These are phyloP conservation scores for Podila epicladia DNA, from an alignment of 192 early-diverging fungal genomes.

Conservation along the genomic window DNA sequence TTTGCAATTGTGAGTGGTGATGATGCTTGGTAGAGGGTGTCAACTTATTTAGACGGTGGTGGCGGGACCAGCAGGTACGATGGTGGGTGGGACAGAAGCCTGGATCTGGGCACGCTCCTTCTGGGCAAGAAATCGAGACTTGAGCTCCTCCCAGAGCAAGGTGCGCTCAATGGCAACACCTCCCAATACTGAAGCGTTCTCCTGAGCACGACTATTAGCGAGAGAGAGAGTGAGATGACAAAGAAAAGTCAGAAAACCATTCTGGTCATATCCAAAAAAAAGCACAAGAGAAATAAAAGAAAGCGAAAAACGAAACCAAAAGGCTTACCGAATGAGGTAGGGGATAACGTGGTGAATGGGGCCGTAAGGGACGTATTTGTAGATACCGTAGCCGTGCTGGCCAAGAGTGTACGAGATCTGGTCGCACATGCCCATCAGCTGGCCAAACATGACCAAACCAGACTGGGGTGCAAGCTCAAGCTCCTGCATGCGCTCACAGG, in stretches of 20 bases:
- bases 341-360: slow-evolving; percentile 90
- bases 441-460: slow-evolving; percentile 86
- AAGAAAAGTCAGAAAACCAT: neutral
- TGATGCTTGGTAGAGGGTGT: neutral
- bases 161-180: slow-evolving; percentile 67
- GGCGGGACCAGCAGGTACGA: slow-evolving; percentile 17
- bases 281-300: neutral
- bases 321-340: slow-evolving; percentile 78
- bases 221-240: neutral
- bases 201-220: slow-evolving; percentile 75
- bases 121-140: slow-evolving; percentile 31
- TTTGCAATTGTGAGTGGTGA: too few relatives aligned
- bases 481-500: slow-evolving; percentile 68
- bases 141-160: slow-evolving; percentile 67
- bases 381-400: slow-evolving; percentile 74
- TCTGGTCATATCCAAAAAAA: neutral
- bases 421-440: slow-evolving; percentile 95
- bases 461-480: slow-evolving; percentile 61
- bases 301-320: neutral
- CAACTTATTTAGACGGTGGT: slow-evolving; percentile 9
- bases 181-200: slow-evolving; percentile 87
- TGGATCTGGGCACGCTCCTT: slow-evolving; percentile 23
- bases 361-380: slow-evolving; percentile 97
- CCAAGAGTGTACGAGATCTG: slow-evolving; percentile 86
- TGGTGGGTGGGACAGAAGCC: slow-evolving; percentile 1